Evolutionary conservation across 2,329 filamentous ascomycete genomes (phyloP).

Genomic region (Fusarium avenaceum): DNA sequence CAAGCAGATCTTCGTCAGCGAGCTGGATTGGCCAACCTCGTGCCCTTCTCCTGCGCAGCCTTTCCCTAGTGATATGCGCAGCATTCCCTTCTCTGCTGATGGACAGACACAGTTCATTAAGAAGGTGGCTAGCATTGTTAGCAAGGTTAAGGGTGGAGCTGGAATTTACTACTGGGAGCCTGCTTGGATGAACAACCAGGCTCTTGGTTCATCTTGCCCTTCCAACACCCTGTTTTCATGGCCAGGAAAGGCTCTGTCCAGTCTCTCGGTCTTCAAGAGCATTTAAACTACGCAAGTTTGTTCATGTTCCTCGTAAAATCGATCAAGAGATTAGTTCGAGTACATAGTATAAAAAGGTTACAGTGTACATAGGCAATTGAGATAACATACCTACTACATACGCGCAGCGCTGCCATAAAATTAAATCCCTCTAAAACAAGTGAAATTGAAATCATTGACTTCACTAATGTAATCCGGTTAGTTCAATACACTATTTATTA

Average conservation of each 20-base stretch:
- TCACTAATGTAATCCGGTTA: too few species aligned
- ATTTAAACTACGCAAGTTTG: slow-evolving; percentile 53
- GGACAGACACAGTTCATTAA: slow-evolving; percentile 75
- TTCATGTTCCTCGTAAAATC: not conserved
- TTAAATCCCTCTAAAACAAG: too few species aligned
- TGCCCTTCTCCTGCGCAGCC: slow-evolving; percentile 70
- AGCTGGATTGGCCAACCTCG: slow-evolving; percentile 77
- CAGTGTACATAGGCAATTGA: not conserved
- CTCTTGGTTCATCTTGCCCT: slow-evolving; percentile 73
- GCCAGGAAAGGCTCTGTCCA: slow-evolving; percentile 67
- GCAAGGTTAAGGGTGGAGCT: slow-evolving; percentile 64
- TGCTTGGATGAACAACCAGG: slow-evolving; percentile 76
- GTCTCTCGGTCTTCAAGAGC: slow-evolving; percentile 67
- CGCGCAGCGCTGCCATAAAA: too few species aligned
- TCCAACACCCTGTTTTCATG: slow-evolving; percentile 74
- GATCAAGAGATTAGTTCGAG: not conserved
- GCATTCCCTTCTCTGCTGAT: slow-evolving; percentile 72
- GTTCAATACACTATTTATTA: too few species aligned
- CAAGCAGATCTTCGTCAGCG: slow-evolving; percentile 77
- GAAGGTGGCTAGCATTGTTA: slow-evolving; percentile 69
- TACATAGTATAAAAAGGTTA: not conserved
- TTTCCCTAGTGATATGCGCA: slow-evolving; percentile 71
- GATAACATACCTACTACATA: not conserved
- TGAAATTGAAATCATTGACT: too few species aligned
- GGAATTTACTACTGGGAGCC: slow-evolving; percentile 83